Conservation (phyloP, 208 protist species). For the Herpetomonas muscarum region DNA sequence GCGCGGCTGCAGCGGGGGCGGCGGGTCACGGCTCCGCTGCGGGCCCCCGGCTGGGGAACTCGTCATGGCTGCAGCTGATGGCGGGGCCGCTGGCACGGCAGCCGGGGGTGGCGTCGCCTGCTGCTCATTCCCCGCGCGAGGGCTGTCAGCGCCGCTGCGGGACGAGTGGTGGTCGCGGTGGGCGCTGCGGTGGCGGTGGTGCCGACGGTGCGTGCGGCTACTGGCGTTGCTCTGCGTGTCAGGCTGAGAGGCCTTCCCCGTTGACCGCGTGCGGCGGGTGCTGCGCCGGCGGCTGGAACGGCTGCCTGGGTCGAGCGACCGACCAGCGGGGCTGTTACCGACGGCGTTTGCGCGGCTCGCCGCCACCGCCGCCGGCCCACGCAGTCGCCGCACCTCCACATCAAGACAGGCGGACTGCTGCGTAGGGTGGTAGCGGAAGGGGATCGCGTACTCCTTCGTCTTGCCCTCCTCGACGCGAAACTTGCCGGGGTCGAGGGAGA, state of each 20-base stretch:
- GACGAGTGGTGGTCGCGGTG: background rate
- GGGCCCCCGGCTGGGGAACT: no score
- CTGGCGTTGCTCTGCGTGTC: background rate
- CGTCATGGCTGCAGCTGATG: no score
- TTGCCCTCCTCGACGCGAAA: constrained; percentile 31
- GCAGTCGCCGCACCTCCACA: constrained; percentile 61
- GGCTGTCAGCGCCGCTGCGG: background rate
- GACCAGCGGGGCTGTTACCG: no score
- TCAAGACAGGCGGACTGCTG: constrained; percentile 58
- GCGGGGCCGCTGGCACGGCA: no score
- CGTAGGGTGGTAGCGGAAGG: constrained; percentile 82
- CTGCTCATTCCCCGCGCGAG: no score
- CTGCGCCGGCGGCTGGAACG: no score
- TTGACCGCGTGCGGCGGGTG: background rate
- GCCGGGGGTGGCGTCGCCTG: no score
- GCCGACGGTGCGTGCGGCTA: background rate
- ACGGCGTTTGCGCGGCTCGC: no score
- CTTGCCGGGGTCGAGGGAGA: constrained; percentile 72
- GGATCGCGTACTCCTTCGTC: constrained; percentile 80
- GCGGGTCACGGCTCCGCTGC: no score
- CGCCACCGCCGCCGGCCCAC: no score
- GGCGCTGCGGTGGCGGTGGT: background rate
- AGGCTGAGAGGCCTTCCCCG: background rate
- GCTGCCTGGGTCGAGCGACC: no score
- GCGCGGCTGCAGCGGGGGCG: no score